Percentiles rank a stretch among this genome's conserved stretches.
phyloP scores from a whole-genome alignment of 2,329 filamentous ascomycete species.

The Arthrobotrys entomopaga region DNA sequence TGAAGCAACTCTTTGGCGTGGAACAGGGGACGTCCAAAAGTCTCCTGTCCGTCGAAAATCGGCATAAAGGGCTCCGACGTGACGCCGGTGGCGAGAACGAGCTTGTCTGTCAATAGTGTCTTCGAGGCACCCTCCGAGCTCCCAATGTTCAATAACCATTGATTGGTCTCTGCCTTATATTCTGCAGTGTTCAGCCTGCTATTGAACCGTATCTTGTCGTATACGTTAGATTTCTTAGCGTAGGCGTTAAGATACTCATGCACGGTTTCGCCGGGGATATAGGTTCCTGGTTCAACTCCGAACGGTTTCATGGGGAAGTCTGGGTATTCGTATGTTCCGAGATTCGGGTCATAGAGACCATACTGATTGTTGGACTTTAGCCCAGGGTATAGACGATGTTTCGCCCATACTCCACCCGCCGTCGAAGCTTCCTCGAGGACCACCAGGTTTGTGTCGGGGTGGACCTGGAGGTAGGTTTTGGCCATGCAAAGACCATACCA shows the following conservation, averaged over 20 bases:
- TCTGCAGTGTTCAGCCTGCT: slow-evolving; percentile 64
- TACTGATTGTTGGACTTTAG: slow-evolving; percentile 79
- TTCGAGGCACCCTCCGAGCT: slow-evolving; percentile 48
- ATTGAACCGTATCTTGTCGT: slow-evolving; percentile 62
- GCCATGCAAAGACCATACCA: slow-evolving; percentile 65
- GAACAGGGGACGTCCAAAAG: slow-evolving; percentile 66
- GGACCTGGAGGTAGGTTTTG: slow-evolving; percentile 67
- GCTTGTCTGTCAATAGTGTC: slow-evolving; percentile 60
- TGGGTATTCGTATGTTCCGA: slow-evolving; percentile 68
- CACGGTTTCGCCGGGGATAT: slow-evolving; percentile 66
- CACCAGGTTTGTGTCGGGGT: slow-evolving; percentile 69
- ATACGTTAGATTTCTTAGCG: slow-evolving; percentile 64
- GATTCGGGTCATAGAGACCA: slow-evolving; percentile 68
- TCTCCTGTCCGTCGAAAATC: slow-evolving; percentile 64
- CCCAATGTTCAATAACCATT: slow-evolving; percentile 65
- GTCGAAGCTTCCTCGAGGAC: slow-evolving; percentile 70
- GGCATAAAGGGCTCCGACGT: slow-evolving; percentile 67
- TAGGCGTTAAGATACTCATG: slow-evolving; percentile 66
- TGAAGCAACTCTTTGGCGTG: slow-evolving; percentile 66
- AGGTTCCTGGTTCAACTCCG: slow-evolving; percentile 63
- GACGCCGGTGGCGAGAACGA: slow-evolving; percentile 69
- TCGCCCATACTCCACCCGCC: slow-evolving; percentile 76
- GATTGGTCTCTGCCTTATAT: slow-evolving; percentile 59
- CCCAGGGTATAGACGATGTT: slow-evolving; percentile 73
- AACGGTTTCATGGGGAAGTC: slow-evolving; percentile 73